Evolutionary conservation across 1,284 basidiomycete species (phyloP), one percentile per base, ranked within the genome.

Genomic region (Irpex lacteus): DNA sequence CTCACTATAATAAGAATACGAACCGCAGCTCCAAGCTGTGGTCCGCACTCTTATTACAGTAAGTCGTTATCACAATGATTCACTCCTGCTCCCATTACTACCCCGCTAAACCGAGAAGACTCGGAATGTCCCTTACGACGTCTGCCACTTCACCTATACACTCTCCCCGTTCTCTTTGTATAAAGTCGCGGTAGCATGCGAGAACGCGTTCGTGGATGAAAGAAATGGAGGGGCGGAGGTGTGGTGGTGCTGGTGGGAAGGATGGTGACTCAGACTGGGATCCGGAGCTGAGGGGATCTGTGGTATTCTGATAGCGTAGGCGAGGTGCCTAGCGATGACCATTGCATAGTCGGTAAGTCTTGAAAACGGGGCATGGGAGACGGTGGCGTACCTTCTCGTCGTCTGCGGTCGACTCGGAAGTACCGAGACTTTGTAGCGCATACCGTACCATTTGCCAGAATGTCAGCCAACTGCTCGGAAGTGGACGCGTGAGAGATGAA

Each of bases 401-500:
- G 5, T 4, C 44, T 47, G 13, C 36, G 5, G 50, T 49, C 9
- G 64, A 32, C 2, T 34, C 32, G 32, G 6, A 34, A 34, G 32
- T 34, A 6, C 32, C 4, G 40, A 47, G 44, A 54, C 44, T 49
- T 15, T 55, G 32, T 49, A 75, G 34, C 2, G 69, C 74, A 50
- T 75, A 69, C 1, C 60, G 65, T 4, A 74, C 62, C 73, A 75
- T 75, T 15, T 61, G 59, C 74, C 74, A 75, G 59, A 75, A 75
- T 9, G 72, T 75, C 21, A 64, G 4, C 73, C 73, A 75, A 61
- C 74, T 75, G 40, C 11, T 2, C 5, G 6, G 49, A 18, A 15
- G 9, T 13, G 40, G 13, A 19, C 9, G 38, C 18, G 63, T 38
- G 32, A 54, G 50, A 21, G 18, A 32, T 34, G 34, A 38, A 59